phyloP scores from a whole-genome alignment of 2,329 filamentous ascomycete species.

The Chaetomiaceae sp. region DNA sequence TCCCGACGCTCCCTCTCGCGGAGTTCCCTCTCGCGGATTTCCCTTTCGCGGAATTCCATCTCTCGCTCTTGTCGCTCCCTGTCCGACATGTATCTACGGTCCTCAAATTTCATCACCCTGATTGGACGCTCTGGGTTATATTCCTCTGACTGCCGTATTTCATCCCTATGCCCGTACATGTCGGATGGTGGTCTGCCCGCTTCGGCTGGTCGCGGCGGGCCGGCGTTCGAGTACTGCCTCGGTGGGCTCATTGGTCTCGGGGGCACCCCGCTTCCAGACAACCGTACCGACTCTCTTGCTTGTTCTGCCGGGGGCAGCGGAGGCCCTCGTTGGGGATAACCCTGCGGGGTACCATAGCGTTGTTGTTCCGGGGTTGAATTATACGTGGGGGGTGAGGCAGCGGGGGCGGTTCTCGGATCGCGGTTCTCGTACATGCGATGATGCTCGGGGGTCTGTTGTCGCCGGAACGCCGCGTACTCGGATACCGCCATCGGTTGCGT shows the following conservation, averaged over 20 bases:
- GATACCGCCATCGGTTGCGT: conserved; percentile 50
- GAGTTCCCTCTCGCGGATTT: conserved; percentile 37
- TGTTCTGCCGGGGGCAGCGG: conserved; percentile 46
- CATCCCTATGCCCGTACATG: conserved; percentile 48
- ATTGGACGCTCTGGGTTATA: conserved; percentile 50
- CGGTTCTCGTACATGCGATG: conserved; percentile 48
- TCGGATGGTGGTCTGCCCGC: conserved; percentile 43
- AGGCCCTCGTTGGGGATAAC: conserved; percentile 48
- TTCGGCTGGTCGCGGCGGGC: conserved; percentile 44
- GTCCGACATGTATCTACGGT: conserved; percentile 48
- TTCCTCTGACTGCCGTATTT: conserved; percentile 41
- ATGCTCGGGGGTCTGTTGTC: conserved; percentile 71
- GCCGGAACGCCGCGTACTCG: conserved; percentile 59
- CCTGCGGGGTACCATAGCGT: conserved; percentile 56
- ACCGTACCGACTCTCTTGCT: conserved; percentile 36
- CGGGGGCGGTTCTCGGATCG: conserved; percentile 41
- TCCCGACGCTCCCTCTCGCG: conserved; percentile 36
- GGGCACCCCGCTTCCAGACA: conserved; percentile 35
- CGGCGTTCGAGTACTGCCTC: conserved; percentile 43
- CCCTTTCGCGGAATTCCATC: conserved; percentile 40
- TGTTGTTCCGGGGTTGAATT: conserved; percentile 55
- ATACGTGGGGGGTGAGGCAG: conserved; percentile 46
- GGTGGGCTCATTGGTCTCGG: conserved; percentile 51
- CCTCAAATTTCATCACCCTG: conserved; percentile 48
- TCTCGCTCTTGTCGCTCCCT: conserved; percentile 40